phyloP scores from a whole-genome alignment of 2,329 filamentous ascomycete species.

The Tolypocladium sp. region DNA sequence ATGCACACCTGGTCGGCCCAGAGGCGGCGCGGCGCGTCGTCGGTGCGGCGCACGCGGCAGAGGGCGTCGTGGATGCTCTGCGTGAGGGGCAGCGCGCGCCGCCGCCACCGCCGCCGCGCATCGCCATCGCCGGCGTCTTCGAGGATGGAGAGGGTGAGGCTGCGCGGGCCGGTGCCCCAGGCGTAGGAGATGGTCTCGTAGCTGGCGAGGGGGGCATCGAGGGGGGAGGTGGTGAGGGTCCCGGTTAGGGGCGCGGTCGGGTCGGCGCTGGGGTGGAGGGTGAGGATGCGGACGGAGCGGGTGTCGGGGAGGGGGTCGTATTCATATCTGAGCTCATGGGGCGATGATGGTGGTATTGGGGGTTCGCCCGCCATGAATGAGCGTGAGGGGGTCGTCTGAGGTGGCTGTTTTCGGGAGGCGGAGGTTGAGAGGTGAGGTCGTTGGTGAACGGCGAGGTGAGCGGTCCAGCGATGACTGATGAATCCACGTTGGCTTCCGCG shows the following conservation, averaged over 20 bases:
- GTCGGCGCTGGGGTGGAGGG: slow-evolving; percentile 17
- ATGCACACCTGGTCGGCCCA: slow-evolving; percentile 33
- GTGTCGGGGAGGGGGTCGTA: slow-evolving; percentile 13
- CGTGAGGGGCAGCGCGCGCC: slow-evolving; percentile 14
- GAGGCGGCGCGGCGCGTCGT: slow-evolving; percentile 14
- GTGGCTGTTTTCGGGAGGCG: neutral
- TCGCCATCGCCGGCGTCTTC: slow-evolving; percentile 8
- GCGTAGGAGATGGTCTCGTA: slow-evolving; percentile 28
- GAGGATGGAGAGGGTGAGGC: slow-evolving; percentile 11
- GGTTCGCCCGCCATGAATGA: neutral
- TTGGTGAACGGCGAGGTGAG: neutral
- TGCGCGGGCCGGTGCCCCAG: slow-evolving; percentile 17
- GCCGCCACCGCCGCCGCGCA: neutral
- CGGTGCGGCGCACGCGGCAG: slow-evolving; percentile 14
- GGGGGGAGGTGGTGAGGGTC: slow-evolving; percentile 12
- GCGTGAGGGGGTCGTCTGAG: neutral
- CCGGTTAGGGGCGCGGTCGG: slow-evolving; percentile 18
- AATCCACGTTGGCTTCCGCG: neutral
- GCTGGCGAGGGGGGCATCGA: slow-evolving; percentile 7
- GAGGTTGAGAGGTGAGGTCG: neutral
- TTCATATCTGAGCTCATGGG: slow-evolving; percentile 4
- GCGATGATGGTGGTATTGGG: neutral
- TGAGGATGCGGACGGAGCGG: slow-evolving; percentile 20
- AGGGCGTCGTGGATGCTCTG: slow-evolving; percentile 21
- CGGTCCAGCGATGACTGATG: neutral